Conservation (phyloP, 202 grass and related monocot genomes). For the Zoysia matrella region DNA sequence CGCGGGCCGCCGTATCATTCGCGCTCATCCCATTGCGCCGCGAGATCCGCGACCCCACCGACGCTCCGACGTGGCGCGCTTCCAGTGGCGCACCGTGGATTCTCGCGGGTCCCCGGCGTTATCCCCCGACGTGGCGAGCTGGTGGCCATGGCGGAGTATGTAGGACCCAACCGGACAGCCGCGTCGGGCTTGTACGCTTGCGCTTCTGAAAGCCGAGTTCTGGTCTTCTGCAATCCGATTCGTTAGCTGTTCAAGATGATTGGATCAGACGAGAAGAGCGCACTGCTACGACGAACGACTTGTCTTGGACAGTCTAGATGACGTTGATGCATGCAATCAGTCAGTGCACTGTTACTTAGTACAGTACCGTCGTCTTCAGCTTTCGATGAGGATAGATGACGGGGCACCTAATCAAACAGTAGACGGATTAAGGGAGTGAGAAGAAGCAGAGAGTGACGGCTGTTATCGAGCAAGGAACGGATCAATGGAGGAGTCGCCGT, state of each 20-base stretch:
- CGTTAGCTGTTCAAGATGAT: no score
- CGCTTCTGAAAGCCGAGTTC: neutral
- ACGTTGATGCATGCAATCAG: neutral
- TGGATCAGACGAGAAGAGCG: neutral
- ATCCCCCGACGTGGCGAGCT: slow-evolving; percentile 38
- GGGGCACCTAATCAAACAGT: no score
- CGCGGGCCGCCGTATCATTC: neutral
- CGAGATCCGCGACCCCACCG: slow-evolving; percentile 8
- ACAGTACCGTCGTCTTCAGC: no score
- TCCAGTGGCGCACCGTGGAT: neutral
- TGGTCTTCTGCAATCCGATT: no score
- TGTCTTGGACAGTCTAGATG: neutral
- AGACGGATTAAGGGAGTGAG: no score
- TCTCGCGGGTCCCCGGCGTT: neutral
- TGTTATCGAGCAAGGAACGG: no score
- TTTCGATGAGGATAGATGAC: no score
- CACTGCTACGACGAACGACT: neutral
- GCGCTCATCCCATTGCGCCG: neutral
- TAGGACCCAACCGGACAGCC: neutral
- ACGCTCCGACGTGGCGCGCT: neutral
- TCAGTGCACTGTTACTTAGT: no score
- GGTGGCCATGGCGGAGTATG: neutral
- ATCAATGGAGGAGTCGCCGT: no score
- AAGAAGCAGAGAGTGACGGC: no score
- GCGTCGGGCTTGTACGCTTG: neutral